Conservation (phyloP, 345 rosid species). For the Euclidium syriacum region DNA sequence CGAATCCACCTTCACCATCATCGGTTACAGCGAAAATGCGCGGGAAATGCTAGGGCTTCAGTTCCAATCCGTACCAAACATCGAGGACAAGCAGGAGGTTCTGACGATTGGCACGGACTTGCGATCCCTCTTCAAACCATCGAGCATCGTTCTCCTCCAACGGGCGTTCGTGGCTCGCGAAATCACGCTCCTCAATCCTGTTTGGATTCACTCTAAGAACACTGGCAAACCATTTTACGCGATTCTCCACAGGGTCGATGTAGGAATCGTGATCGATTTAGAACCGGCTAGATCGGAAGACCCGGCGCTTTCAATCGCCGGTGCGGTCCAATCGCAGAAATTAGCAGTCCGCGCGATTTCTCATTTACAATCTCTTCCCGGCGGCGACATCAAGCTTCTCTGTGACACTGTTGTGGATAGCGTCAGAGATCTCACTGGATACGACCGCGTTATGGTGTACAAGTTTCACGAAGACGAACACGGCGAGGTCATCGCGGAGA, state of each 20-base stretch:
- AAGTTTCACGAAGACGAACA: conserved; percentile 99
- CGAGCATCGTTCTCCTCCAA: conserved; percentile 59
- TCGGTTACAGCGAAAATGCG: conserved; percentile 83
- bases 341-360: conserved; percentile 92
- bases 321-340: conserved; percentile 98
- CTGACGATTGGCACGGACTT: conserved; percentile 67
- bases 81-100: conserved; percentile 68
- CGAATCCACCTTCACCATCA: conserved; percentile 58
- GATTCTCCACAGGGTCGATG: conserved; percentile 86
- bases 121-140: conserved; percentile 55
- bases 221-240: conserved; percentile 88
- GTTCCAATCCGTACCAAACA: conserved; percentile 77
- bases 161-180: conserved; percentile 86
- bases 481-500: conserved; percentile 98
- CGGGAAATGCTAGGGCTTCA: conserved; percentile 80
- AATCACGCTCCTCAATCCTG: conserved; percentile 79
- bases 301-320: conserved; percentile 92
- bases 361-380: conserved; percentile 80
- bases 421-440: conserved; percentile 86
- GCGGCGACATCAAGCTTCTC: conserved; percentile 80
- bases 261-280: conserved; percentile 92
- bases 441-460: conserved; percentile 95
- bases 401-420: conserved; percentile 91
- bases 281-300: conserved; percentile 95
- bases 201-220: conserved; percentile 84